Conservation (phyloP, 2,329 filamentous ascomycete species). For the Colletotrichum costaricense region DNA sequence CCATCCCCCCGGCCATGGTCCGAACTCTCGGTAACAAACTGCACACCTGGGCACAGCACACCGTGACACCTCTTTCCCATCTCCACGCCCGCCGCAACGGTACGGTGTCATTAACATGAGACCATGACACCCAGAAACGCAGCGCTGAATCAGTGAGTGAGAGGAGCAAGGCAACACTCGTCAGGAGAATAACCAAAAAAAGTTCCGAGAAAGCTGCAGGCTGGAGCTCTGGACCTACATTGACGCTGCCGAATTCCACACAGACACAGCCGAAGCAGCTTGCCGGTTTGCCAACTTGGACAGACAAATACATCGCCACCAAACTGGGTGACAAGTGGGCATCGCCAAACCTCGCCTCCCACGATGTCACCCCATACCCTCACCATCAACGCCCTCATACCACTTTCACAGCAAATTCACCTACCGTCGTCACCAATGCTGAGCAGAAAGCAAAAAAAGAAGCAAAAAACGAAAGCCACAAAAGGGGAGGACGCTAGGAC, state of each 20-base stretch:
- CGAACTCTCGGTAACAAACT: slow-evolving; percentile 21
- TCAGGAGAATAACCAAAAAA: background rate
- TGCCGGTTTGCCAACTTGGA: background rate
- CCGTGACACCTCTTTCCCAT: background rate
- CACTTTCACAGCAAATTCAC: background rate
- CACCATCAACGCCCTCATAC: background rate
- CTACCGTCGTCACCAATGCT: background rate
- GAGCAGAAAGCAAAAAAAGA: background rate
- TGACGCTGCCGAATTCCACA: too few relatives aligned
- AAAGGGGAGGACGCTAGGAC: slow-evolving; percentile 16
- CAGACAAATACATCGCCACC: too few relatives aligned
- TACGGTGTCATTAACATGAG: background rate
- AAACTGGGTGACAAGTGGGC: background rate
- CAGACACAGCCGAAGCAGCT: background rate
- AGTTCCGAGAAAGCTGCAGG: background rate
- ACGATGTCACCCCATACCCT: slow-evolving; percentile 10
- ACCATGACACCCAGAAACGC: background rate
- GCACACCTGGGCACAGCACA: too few relatives aligned
- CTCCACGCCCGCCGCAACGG: background rate
- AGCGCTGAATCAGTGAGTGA: background rate
- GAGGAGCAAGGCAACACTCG: background rate
- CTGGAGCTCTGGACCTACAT: background rate
- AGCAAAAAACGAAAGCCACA: background rate
- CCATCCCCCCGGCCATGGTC: slow-evolving; percentile 7
- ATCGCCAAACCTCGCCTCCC: background rate